Evolutionary conservation across 305 asterid species (phyloP).

Genomic region (Fraxinus baroniana): DNA sequence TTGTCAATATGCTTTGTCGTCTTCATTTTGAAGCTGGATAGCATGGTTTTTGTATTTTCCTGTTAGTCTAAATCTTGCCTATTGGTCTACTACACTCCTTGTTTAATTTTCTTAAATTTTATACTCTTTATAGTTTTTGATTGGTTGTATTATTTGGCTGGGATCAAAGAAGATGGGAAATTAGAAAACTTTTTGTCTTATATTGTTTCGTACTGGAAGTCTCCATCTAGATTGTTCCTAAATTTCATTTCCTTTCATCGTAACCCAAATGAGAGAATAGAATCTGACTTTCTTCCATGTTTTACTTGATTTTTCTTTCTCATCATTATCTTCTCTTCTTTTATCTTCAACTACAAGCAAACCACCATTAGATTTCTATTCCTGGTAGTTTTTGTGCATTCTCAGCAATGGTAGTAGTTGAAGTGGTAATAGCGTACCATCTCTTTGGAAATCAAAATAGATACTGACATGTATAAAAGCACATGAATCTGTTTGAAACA

Average conservation of each 20-base stretch:
- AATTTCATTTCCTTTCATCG: background rate
- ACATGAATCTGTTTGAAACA: slow-evolving; percentile 6
- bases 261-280: slow-evolving; percentile 13
- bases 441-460: slow-evolving; percentile 9
- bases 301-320: slow-evolving; percentile 6
- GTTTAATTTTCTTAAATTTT: background rate
- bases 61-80: background rate
- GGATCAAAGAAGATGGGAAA: background rate
- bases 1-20: slow-evolving; percentile 11
- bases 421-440: slow-evolving; percentile 11
- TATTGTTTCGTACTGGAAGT: background rate
- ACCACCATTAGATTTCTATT: background rate
- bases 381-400: background rate
- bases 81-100: background rate
- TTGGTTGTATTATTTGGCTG: background rate
- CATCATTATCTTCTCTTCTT: slow-evolving; percentile 1
- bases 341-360: background rate
- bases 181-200: background rate
- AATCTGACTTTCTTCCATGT: background rate
- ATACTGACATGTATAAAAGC: slow-evolving; percentile 4
- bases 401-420: slow-evolving; percentile 8
- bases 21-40: background rate
- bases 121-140: background rate
- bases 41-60: background rate
- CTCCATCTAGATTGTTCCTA: background rate